These are phyloP conservation scores for Solanum rostratum DNA, from an alignment of 257 asterid species.

Conservation along the genomic window DNA sequence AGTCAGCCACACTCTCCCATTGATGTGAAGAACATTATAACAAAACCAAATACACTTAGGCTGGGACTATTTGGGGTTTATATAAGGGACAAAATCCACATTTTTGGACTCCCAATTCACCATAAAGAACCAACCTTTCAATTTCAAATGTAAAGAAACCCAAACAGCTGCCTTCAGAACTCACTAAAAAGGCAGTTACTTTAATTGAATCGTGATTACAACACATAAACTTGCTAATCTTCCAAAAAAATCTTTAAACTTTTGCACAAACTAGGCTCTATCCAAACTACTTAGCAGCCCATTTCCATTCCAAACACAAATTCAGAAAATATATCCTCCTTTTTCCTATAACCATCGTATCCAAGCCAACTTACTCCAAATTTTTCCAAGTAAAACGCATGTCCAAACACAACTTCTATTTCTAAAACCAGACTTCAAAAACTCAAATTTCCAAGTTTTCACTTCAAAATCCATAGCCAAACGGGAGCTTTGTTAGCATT, in stretches of 20 bases:
- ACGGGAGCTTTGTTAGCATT: not conserved
- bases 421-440: no score
- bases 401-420: no score
- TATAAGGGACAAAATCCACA: not conserved
- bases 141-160: not conserved
- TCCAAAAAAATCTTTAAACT: not conserved
- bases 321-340: not conserved
- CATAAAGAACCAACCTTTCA: not conserved
- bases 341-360: not conserved
- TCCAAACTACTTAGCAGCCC: slow-evolving; percentile 37
- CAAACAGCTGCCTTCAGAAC: not conserved
- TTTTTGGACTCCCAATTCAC: not conserved
- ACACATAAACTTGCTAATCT: not conserved
- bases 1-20: not conserved
- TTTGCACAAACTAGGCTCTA: not conserved
- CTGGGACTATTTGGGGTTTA: not conserved
- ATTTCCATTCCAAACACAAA: not conserved
- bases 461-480: no score
- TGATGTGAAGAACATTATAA: not conserved
- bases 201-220: not conserved
- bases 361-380: not conserved
- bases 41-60: not conserved
- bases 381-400: no score
- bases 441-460: no score
- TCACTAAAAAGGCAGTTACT: not conserved